phyloP scores from a whole-genome alignment of 768 basidiomycete genomes.

The Boletellus emodensis region DNA sequence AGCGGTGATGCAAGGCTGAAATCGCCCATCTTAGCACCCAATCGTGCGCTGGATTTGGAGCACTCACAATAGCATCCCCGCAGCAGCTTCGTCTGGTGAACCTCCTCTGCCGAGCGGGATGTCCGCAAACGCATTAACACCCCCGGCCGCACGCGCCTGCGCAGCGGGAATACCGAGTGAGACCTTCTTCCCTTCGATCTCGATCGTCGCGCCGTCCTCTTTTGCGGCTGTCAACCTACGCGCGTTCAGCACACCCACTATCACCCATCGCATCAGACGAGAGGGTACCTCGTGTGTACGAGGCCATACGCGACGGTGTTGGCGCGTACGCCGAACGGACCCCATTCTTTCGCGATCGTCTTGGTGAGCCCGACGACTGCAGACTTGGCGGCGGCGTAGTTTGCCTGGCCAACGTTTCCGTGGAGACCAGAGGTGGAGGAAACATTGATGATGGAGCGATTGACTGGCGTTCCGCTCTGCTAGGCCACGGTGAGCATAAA shows the following conservation, averaged over 20 bases:
- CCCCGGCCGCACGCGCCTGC: slow-evolving; percentile 35
- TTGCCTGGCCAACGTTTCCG: slow-evolving; percentile 82
- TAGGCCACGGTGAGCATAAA: background rate
- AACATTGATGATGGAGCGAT: slow-evolving; percentile 76
- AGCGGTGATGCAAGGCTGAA: slow-evolving; percentile 71
- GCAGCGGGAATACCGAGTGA: slow-evolving; percentile 73
- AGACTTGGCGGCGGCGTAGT: slow-evolving; percentile 77
- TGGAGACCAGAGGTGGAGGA: slow-evolving; percentile 81
- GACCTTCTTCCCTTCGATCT: slow-evolving; percentile 80
- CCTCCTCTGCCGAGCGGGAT: slow-evolving; percentile 71
- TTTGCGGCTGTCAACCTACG: slow-evolving; percentile 72
- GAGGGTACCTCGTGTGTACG: slow-evolving; percentile 64
- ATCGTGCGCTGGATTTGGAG: background rate
- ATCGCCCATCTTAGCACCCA: slow-evolving; percentile 6
- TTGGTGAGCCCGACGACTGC: slow-evolving; percentile 79
- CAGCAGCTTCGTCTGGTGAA: slow-evolving; percentile 72
- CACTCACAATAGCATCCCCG: slow-evolving; percentile 71
- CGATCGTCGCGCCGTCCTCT: slow-evolving; percentile 70
- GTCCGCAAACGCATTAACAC: slow-evolving; percentile 39
- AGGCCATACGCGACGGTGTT: slow-evolving; percentile 79
- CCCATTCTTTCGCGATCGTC: slow-evolving; percentile 88
- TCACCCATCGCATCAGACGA: background rate
- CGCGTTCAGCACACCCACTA: slow-evolving; percentile 1
- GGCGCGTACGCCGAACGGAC: slow-evolving; percentile 73
- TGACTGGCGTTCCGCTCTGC: slow-evolving; percentile 54